Base-by-base conservation (phyloP, 2,329 filamentous ascomycete species). In the Davidsoniella eucalypti region DNA sequence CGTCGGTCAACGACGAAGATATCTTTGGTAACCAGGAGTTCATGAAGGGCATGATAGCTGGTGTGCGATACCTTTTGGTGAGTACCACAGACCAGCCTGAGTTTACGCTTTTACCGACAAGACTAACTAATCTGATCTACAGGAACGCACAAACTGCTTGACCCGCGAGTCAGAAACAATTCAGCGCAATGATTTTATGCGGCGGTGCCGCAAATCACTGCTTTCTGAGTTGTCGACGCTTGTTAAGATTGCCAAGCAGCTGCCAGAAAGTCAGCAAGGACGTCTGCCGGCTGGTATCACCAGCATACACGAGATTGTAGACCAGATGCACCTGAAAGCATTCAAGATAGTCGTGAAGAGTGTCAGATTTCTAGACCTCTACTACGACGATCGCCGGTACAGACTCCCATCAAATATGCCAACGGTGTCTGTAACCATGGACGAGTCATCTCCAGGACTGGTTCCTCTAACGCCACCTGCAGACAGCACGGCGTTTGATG, bases 291-390 rank as follows among this genome's bases (percentile, higher is more conserved):
- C 51, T 6, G 47, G 39, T 4, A 10, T 43, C 14, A 64, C 67
- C 12, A 72, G 78, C 43, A 70, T 83, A 10, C 86, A 86, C 58
- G 78, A 84, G 57, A 76, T 90, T 52, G 76, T 95, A 52, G 90
- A 96, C 60, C 85, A 94, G 62, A 87, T 96, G 76, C 84, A 96
- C 21, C 68, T 94, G 49, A 92, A 88, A 63, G 88, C 88, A 0
- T 96, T 94, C 69, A 87, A 84, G 61, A 87, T 96, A 48, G 84
- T 94, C n/a, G 90, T 82, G 44, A 81, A 90, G 58, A 87, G 85
- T 12, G 87, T 95, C 23, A 76, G 82, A 42, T 96, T 98, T 60
- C 72, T 94, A 40, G 92, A 98, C 57, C 73, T 90, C 2, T 80
- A 92, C 67, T 81, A 84, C 37, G 83, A 78, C 14, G 76, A 81